Percentiles rank a stretch among this genome's conserved stretches.
phyloP scores from a whole-genome alignment of 768 basidiomycete genomes.

The Candolleomyces eurysporus region DNA sequence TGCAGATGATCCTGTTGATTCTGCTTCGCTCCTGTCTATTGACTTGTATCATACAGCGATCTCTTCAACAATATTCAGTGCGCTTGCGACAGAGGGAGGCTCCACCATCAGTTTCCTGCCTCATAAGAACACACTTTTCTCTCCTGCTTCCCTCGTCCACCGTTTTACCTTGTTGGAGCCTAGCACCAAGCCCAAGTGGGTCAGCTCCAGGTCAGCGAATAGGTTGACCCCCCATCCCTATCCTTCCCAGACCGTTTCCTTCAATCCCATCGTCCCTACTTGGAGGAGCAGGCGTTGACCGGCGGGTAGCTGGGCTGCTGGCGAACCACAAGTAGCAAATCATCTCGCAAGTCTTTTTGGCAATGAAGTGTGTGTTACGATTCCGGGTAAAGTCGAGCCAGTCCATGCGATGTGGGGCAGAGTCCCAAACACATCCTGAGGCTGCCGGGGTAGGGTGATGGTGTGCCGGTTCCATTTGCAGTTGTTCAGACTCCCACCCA shows the following conservation, averaged over 20 bases:
- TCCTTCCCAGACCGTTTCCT: neutral
- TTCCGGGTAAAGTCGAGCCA: constrained; percentile 70
- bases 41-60: constrained; percentile 68
- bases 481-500: too few relatives aligned
- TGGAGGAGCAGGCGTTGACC: constrained; percentile 33
- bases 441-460: constrained; percentile 6
- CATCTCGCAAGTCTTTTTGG: constrained; percentile 92
- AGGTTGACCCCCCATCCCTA: constrained; percentile 10
- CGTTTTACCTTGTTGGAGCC: constrained; percentile 87
- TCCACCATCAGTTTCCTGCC: constrained; percentile 57
- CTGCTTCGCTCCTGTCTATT: constrained; percentile 44
- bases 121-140: neutral
- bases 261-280: constrained; percentile 16
- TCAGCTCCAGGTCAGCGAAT: constrained; percentile 22
- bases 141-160: constrained; percentile 48
- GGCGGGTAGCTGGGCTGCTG: constrained; percentile 28
- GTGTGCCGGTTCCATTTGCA: neutral
- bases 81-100: constrained; percentile 75
- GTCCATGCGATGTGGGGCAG: constrained; percentile 44
- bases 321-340: constrained; percentile 94
- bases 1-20: constrained; percentile 22
- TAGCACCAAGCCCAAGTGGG: constrained; percentile 56
- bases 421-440: constrained; percentile 9
- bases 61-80: constrained; percentile 48
- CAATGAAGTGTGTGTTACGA: constrained; percentile 71